These are phyloP conservation scores for Torulaspora maleeae DNA, from an alignment of 805 yeast genomes.

Conservation along the genomic window DNA sequence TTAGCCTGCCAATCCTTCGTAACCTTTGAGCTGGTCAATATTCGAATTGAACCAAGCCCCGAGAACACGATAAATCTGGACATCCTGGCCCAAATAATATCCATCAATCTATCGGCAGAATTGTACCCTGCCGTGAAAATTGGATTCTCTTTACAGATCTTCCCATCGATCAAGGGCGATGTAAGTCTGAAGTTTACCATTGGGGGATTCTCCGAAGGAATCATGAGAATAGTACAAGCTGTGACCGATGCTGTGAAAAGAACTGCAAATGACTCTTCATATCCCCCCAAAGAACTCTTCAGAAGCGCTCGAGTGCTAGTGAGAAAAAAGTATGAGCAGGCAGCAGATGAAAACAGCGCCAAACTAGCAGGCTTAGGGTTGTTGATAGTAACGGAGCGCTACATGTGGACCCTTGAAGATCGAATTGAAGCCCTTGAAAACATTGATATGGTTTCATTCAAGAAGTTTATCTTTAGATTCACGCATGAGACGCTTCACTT, in stretches of 20 bases:
- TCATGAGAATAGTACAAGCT: constrained; percentile 33
- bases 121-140: constrained; percentile 53
- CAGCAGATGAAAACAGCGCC: constrained; percentile 44
- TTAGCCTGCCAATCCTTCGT: constrained; percentile 33
- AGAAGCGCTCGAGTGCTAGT: constrained; percentile 46
- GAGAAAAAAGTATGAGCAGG: constrained; percentile 44
- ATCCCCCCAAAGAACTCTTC: constrained; percentile 36
- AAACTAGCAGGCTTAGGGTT: constrained; percentile 48
- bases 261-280: constrained; percentile 15
- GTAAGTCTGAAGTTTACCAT: constrained; percentile 49
- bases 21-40: constrained; percentile 44
- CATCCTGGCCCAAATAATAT: constrained; percentile 47
- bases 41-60: constrained; percentile 35
- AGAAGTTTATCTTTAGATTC: constrained; percentile 30
- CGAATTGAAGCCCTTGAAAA: constrained; percentile 54
- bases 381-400: constrained; percentile 50
- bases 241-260: constrained; percentile 36
- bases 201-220: constrained; percentile 47
- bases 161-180: constrained; percentile 52
- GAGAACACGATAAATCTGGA: constrained; percentile 47
- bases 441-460: constrained; percentile 38
- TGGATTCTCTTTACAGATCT: constrained; percentile 54
- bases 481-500: constrained; percentile 33
- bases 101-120: constrained; percentile 36
- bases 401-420: constrained; percentile 50